A percentile compares a stretch with the other conserved stretches of the same genome.
Conservation (phyloP, 768 basidiomycete species). For the Boletus eberwhitei region DNA sequence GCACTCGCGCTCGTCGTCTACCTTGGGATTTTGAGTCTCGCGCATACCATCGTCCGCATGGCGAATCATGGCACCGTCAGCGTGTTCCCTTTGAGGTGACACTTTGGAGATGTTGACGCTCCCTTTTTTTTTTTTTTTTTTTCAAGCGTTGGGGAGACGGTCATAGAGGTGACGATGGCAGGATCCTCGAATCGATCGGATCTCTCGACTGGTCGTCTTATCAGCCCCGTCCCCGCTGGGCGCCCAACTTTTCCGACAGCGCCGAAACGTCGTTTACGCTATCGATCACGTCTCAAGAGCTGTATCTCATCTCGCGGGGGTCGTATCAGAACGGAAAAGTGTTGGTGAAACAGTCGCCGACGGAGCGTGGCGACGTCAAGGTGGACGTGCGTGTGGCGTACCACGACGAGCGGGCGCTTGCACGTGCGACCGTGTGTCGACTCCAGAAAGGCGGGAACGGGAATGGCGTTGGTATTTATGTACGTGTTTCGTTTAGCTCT, state of each 20-base stretch:
- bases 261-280: constrained; percentile 29
- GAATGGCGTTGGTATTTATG: constrained; percentile 39
- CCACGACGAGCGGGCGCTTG: constrained; percentile 17
- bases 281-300: constrained; percentile 25
- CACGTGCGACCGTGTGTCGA: constrained; percentile 31
- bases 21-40: neutral
- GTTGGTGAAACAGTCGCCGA: constrained; percentile 14
- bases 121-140: too few relatives aligned
- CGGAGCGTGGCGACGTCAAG: constrained; percentile 10
- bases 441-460: constrained; percentile 25
- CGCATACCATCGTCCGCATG: neutral
- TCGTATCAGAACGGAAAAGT: constrained; percentile 23
- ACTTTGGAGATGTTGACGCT: too few relatives aligned
- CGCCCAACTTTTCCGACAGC: constrained; percentile 7
- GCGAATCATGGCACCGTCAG: neutral
- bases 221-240: constrained; percentile 14
- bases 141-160: neutral
- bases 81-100: neutral
- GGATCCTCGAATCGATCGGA: constrained; percentile 10
- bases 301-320: constrained; percentile 37
- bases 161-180: constrained; percentile 16
- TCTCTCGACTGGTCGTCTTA: constrained; percentile 15
- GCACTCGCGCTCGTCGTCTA: constrained; percentile 11
- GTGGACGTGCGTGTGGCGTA: constrained; percentile 34
- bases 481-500: constrained; percentile 8